phyloP scores from a whole-genome alignment of 805 yeast genomes.

The Candida ipomoeae region DNA sequence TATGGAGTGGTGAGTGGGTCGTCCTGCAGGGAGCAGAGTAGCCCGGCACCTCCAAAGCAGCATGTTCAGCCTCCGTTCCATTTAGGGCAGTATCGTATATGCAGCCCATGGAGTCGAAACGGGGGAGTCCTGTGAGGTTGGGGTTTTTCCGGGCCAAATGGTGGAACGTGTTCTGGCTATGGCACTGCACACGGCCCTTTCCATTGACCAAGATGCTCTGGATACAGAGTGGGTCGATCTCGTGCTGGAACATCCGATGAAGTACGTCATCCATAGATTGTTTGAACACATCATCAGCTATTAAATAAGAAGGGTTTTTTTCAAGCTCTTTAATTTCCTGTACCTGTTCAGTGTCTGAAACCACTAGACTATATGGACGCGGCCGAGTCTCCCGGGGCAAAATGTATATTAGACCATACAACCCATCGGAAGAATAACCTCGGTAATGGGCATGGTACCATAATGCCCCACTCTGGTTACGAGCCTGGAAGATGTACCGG shows the following conservation, averaged over 20 bases:
- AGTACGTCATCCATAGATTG: conserved; percentile 30
- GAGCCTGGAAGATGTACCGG: conserved; percentile 38
- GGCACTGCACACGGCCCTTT: conserved; percentile 26
- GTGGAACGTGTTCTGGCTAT: conserved; percentile 11
- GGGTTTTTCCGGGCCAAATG: conserved; percentile 15
- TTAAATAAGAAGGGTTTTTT: conserved; percentile 21
- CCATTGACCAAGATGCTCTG: conserved; percentile 30
- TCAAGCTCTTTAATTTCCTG: conserved; percentile 26
- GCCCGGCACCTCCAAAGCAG: conserved; percentile 24
- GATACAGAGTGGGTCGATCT: conserved; percentile 33
- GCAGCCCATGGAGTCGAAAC: conserved; percentile 23
- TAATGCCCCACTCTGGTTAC: conserved; percentile 43
- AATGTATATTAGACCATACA: conserved; percentile 44
- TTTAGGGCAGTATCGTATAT: conserved; percentile 16
- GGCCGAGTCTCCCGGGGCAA: conserved; percentile 28
- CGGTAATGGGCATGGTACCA: conserved; percentile 56
- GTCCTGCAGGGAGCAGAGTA: conserved; percentile 20
- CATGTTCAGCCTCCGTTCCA: conserved; percentile 15
- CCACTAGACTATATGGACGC: conserved; percentile 31
- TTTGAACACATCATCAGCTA: conserved; percentile 41
- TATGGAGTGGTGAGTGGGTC: conserved; percentile 17
- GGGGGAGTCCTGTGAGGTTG: conserved; percentile 8
- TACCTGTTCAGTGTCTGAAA: conserved; percentile 23
- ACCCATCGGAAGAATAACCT: conserved; percentile 46
- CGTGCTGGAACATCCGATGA: conserved; percentile 29